These are phyloP conservation scores for Exophiala lecanii-corni DNA, from an alignment of 2,329 filamentous ascomycete genomes.

Conservation along the genomic window DNA sequence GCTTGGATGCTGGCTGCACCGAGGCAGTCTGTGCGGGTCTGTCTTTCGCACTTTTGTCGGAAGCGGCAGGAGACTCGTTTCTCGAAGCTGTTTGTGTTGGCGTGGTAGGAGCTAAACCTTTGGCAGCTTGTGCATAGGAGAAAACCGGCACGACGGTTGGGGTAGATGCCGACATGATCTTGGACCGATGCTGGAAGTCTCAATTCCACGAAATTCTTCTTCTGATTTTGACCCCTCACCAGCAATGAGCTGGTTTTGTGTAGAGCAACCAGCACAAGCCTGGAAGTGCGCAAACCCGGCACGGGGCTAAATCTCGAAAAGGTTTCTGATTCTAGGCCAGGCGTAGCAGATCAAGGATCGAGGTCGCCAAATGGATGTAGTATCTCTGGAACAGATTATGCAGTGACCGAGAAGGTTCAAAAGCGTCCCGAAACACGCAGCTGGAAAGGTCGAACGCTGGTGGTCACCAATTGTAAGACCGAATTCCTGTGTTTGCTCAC, in stretches of 20 bases:
- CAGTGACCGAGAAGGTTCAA: too few species aligned
- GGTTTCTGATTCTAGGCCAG: not conserved
- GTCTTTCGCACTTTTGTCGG: slow-evolving; percentile 18
- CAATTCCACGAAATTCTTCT: too few species aligned
- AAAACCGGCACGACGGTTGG: slow-evolving; percentile 56
- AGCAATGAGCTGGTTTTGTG: slow-evolving; percentile 21
- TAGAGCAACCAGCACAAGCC: slow-evolving; percentile 15
- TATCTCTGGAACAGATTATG: too few species aligned
- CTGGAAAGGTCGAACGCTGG: too few species aligned
- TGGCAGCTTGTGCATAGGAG: slow-evolving; percentile 94
- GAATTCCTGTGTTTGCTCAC: too few species aligned
- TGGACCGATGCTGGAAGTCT: slow-evolving; percentile 3
- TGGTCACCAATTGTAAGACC: too few species aligned
- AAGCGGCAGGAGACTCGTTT: slow-evolving; percentile 18
- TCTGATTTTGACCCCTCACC: slow-evolving; percentile 11
- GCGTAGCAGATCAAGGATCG: not conserved
- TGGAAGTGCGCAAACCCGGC: not conserved
- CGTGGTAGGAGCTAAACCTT: slow-evolving; percentile 59
- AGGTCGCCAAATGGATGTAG: too few species aligned
- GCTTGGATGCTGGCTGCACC: slow-evolving; percentile 3
- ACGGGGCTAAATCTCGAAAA: not conserved
- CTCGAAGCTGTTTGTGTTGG: slow-evolving; percentile 16
- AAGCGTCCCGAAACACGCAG: too few species aligned
- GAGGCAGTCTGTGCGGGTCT: slow-evolving; percentile 4
- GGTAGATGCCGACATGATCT: slow-evolving; percentile 39